phyloP scores from a whole-genome alignment of 768 basidiomycete species.

The Paxillus rubicundulus region DNA sequence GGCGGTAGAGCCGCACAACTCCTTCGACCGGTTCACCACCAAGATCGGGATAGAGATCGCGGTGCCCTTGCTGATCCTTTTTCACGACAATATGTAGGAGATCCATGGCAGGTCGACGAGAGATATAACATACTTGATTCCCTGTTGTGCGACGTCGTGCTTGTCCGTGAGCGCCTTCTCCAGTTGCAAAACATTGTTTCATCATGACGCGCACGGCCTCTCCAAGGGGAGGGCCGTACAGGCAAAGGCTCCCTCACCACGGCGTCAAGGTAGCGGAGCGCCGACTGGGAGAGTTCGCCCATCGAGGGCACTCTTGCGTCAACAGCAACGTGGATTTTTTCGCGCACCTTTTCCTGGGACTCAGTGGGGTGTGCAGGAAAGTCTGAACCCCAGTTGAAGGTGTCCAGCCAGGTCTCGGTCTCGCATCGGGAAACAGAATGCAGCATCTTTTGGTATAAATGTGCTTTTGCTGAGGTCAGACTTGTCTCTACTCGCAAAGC shows the following conservation, averaged over 20 bases:
- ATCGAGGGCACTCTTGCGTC: conserved; percentile 56
- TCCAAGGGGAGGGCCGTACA: conserved; percentile 50
- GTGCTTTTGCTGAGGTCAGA: too few relatives aligned
- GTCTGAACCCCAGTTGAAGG: too few relatives aligned
- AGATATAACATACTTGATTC: conserved; percentile 30
- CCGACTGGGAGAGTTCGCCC: conserved; percentile 63
- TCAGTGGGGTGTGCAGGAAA: too few relatives aligned
- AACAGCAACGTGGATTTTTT: too few relatives aligned
- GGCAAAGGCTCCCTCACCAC: conserved; percentile 59
- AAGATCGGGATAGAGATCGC: conserved; percentile 50
- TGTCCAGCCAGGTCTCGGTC: too few relatives aligned
- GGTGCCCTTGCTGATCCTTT: conserved; percentile 42
- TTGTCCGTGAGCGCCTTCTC: conserved; percentile 40
- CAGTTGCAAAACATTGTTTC: conserved; percentile 50
- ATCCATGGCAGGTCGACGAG: too few relatives aligned
- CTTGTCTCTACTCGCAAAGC: conserved; percentile 8
- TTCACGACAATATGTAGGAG: neutral
- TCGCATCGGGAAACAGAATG: too few relatives aligned
- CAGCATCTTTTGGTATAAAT: too few relatives aligned
- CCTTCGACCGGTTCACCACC: conserved; percentile 46
- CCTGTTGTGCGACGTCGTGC: conserved; percentile 37
- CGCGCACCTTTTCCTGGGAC: too few relatives aligned
- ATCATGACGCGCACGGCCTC: conserved; percentile 40
- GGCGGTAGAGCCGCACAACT: conserved; percentile 60
- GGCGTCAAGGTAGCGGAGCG: conserved; percentile 62